Conservation (phyloP, 257 asterid species). For the Jaltomata sinuosa region DNA sequence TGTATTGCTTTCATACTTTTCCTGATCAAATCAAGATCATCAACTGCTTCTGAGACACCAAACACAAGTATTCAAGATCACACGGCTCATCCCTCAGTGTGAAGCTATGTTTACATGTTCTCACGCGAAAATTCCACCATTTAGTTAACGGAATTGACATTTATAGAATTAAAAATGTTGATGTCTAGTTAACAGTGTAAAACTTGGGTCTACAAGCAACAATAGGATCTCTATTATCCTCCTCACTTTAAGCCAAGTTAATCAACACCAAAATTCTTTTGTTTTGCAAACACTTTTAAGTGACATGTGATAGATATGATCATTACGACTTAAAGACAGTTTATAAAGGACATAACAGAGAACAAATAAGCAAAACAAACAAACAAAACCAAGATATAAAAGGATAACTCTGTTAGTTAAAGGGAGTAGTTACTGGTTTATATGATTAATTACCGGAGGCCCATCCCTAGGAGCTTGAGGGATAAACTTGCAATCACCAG, state of each 20-base stretch:
- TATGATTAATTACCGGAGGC: conserved; percentile 48
- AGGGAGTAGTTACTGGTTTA: background rate
- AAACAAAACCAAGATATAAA: background rate
- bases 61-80: background rate
- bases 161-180: background rate
- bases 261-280: background rate
- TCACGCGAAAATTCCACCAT: background rate
- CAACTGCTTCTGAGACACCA: background rate
- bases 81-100: background rate
- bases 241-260: background rate
- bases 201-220: background rate
- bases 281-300: background rate
- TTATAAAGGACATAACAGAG: background rate
- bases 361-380: background rate
- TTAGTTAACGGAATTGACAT: background rate
- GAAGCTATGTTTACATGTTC: background rate
- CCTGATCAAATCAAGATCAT: background rate
- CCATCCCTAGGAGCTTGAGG: conserved; percentile 89
- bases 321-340: background rate
- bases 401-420: background rate
- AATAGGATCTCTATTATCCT: background rate
- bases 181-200: background rate
- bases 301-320: background rate
- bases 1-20: background rate
- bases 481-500: conserved; percentile 78